Evolutionary conservation across 2,329 filamentous ascomycete species (phyloP), one percentile per base, ranked within the genome.

Genomic region (Chaetomiaceae sp.): DNA sequence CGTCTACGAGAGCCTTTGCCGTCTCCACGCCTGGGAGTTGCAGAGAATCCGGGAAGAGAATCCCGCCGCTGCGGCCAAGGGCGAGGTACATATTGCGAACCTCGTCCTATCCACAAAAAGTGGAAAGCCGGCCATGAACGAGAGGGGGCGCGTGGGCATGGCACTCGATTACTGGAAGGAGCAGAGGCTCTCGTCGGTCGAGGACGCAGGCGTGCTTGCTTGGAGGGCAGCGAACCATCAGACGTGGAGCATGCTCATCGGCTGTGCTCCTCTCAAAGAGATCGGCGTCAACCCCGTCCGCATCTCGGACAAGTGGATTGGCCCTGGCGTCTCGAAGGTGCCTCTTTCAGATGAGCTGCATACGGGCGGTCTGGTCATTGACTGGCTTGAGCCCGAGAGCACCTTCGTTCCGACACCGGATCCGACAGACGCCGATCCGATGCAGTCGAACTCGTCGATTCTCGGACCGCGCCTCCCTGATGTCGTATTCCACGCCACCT

Each of bases 111-210:
- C 86, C 65, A 81, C 80, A 52, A 82, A 78, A 58, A 86, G 87
- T 65, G 89, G 89, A 2, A 76, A 76, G 27, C 88, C 89, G 0
- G 72, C 77, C 27, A 86, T 92, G 79, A 87, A 94, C 68, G 77
- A 78, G 13, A 75, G 82, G 46, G 77, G 78, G 20, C 79, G 78
- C 45, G 72, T 92, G 23, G 89, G 89, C 1, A 71, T 92, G 51
- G 82, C 80, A 44, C 62, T 94, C 34, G 85, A 90, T 58, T 95
- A 92, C 66, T 94, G 89, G 89, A 85, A 82, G 67, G 78, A 85
- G 61, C 73, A 75, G 51, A 75, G 80, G 42, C 73, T 78, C 42
- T 67, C 81, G 14, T 69, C 65, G 2, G 65, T 23, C 7, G 43
- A 62, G 2, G 67, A 60, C 42, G 67, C 69, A 42, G 65, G 69